A percentile compares a stretch with the other conserved stretches of the same genome.
phyloP scores from a whole-genome alignment of 371 early-diverging fungal genomes.

The Zopfochytrium polystomum region DNA sequence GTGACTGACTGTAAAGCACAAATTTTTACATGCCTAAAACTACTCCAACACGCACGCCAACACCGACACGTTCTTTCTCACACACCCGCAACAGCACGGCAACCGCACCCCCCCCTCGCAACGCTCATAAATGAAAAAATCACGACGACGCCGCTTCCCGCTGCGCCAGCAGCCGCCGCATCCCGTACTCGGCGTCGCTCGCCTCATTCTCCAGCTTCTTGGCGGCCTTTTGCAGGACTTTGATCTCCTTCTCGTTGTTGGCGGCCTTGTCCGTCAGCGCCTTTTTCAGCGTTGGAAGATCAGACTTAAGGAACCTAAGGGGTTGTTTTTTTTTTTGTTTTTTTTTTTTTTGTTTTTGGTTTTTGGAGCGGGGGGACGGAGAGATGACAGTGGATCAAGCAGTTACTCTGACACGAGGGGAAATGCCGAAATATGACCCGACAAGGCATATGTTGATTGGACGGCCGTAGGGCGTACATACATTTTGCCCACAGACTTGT shows the following conservation, averaged over 20 bases:
- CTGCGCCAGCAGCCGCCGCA: conserved; percentile 37
- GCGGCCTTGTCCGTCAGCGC: conserved; percentile 23
- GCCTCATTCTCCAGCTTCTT: conserved; percentile 40
- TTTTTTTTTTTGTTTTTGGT: neutral
- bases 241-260: conserved; percentile 33
- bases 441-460: conserved; percentile 10
- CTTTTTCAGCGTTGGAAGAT: conserved; percentile 24
- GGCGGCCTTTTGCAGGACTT: conserved; percentile 33
- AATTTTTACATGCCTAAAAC: too few species aligned
- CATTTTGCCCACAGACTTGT: conserved; percentile 49
- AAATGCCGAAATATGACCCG: neutral
- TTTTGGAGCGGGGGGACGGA: neutral
- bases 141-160: too few species aligned
- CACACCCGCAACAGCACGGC: too few species aligned
- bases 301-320: conserved; percentile 39
- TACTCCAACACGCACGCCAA: too few species aligned
- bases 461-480: too few species aligned
- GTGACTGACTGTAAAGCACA: too few species aligned
- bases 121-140: too few species aligned
- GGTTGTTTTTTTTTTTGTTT: neutral
- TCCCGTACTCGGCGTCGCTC: conserved; percentile 32
- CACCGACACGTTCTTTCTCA: too few species aligned
- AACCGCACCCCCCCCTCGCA: too few species aligned
- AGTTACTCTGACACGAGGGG: neutral
- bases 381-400: neutral